Evolutionary conservation across 2,329 filamentous ascomycete genomes (phyloP).

Genomic region (Colletotrichum sp.): DNA sequence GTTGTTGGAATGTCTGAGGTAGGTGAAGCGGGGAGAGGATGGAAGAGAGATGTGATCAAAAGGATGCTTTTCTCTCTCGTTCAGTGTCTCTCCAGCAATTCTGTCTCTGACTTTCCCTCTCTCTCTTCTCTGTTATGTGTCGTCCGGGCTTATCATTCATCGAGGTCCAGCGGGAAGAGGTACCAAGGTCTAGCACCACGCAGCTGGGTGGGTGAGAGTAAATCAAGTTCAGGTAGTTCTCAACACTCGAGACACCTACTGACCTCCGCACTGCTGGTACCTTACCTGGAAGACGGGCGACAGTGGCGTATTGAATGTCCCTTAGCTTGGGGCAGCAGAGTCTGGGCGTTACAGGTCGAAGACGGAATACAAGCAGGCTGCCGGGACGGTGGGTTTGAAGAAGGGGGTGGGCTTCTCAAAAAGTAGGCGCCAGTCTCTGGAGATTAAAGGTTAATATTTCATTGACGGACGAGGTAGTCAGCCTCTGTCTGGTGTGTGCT

Average conservation of each 20-base stretch:
- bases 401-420: slow-evolving; percentile 17
- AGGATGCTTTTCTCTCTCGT: slow-evolving; percentile 7
- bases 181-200: neutral
- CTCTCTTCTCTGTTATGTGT: neutral
- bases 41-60: slow-evolving; percentile 17
- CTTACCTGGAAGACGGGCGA: neutral
- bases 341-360: slow-evolving; percentile 17
- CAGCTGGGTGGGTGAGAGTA: neutral
- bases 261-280: neutral
- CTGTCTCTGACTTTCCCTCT: neutral
- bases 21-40: neutral
- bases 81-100: slow-evolving; percentile 8
- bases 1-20: slow-evolving; percentile 10
- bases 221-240: neutral
- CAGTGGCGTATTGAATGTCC: slow-evolving; percentile 11
- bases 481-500: neutral
- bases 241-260: neutral
- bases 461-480: slow-evolving; percentile 5
- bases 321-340: slow-evolving; percentile 10
- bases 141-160: neutral
- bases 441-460: slow-evolving; percentile 15
- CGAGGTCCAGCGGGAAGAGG: neutral
- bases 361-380: slow-evolving; percentile 19
- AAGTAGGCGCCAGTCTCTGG: slow-evolving; percentile 5
- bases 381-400: slow-evolving; percentile 12